phyloP scores from a whole-genome alignment of 2,329 filamentous ascomycete genomes.

The Chalaropsis thielavioides region DNA sequence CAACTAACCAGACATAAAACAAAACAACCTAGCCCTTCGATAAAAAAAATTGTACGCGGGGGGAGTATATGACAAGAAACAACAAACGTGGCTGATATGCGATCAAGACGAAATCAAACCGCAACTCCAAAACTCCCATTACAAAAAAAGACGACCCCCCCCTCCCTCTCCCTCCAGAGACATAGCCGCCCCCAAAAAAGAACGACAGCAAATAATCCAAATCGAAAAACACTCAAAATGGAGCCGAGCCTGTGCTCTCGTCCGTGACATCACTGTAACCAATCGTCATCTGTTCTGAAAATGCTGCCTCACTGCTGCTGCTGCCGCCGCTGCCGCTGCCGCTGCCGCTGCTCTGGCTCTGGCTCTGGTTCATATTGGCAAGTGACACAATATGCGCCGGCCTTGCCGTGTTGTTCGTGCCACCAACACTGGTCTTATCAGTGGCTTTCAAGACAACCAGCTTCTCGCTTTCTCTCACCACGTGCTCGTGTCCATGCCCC shows the following conservation, averaged over 20 bases:
- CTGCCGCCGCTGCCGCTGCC: too few species aligned
- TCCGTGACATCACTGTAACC: conserved; percentile 2
- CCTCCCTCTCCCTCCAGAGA: too few species aligned
- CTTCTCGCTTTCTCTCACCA: too few species aligned
- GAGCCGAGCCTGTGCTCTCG: background rate
- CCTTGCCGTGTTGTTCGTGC: background rate
- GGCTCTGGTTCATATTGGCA: conserved; percentile 7
- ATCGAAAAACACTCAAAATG: background rate
- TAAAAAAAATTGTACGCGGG: background rate
- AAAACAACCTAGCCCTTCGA: background rate
- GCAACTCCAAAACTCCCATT: too few species aligned
- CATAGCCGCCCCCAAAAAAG: too few species aligned
- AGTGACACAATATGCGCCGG: background rate
- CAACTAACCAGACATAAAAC: background rate
- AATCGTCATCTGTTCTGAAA: background rate
- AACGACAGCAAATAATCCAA: too few species aligned
- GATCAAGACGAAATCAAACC: background rate
- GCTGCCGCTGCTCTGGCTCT: too few species aligned
- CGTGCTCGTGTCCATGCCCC: background rate
- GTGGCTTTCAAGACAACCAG: too few species aligned
- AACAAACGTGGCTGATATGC: background rate
- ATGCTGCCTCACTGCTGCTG: background rate
- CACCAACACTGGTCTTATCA: too few species aligned
- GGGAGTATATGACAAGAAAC: background rate
- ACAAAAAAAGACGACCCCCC: too few species aligned